Evolutionary conservation across 2,329 filamentous ascomycete species (phyloP), one percentile per base, ranked within the genome.

Genomic region (Sporothrix pseudoabietina): DNA sequence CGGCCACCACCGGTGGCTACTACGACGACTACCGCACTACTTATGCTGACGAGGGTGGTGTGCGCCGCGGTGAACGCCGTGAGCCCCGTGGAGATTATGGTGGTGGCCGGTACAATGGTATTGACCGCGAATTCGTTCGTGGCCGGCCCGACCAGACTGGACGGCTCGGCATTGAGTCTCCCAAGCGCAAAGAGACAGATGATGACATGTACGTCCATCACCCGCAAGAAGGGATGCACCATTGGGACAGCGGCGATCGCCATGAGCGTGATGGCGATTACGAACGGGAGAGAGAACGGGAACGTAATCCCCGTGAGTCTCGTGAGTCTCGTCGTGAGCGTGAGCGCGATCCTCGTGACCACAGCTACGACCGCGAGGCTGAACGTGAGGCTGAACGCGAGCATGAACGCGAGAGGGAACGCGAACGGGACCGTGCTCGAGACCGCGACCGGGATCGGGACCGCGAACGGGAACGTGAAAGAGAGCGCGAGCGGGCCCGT

Each of bases 401-500:
- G 7, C 63, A 52, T 4, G 71, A 72, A 19, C 71, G 69, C 0
- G 75, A 77, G 3, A 73, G 76, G 19, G 78, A 71, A 6, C 47
- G 71, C 0, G 71, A 69, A 6, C 63, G 69, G 3, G 76, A 76
- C 3, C 72, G 70, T n/a, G 73, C 76, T 9, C 55, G 69, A 16
- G 73, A 75, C 6, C 69, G 69, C 1, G 75, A 77, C 2, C 72
- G 73, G n/a, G 55, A 73, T 6, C 65, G 65, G 4, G 71, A 73
- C 49, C 63, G 63, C 1, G 71, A 72, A 2, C 66, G 57, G 2
- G 72, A 71, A 10, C 49, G 55, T n/a, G 77, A 79, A 4, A 75
- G 75, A n/a, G 73, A 72, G 6, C 77, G 78, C 41, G 78, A 79
- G 4, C 69, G 73, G 76, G 70, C 49, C 5, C 69, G 35, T 4